phyloP scores from a whole-genome alignment of 495 filamentous ascomycete species.

The Filosporella fistucella region DNA sequence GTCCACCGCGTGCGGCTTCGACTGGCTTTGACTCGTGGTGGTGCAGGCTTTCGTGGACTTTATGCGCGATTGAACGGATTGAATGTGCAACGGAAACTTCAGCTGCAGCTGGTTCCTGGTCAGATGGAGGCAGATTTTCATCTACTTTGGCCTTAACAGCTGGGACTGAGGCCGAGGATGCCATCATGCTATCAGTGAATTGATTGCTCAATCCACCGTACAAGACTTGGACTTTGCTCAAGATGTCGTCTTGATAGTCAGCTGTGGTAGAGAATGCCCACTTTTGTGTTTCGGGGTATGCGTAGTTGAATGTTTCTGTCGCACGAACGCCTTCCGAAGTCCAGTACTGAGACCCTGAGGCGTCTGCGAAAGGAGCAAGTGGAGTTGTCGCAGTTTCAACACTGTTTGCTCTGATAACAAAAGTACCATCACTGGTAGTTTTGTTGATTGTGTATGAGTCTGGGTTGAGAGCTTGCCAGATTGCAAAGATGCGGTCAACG shows the following conservation, averaged over 20 bases:
- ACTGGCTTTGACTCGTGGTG: no score
- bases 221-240: constrained; percentile 7
- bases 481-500: constrained; percentile 65
- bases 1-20: background rate
- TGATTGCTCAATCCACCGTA: constrained; percentile 17
- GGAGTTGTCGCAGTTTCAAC: constrained; percentile 33
- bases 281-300: constrained; percentile 49
- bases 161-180: background rate
- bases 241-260: constrained; percentile 13
- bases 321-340: constrained; percentile 11
- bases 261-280: constrained; percentile 12
- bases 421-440: constrained; percentile 41
- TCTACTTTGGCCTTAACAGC: background rate
- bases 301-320: constrained; percentile 49
- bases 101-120: background rate
- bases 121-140: background rate
- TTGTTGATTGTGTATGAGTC: constrained; percentile 47
- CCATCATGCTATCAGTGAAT: constrained; percentile 1
- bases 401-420: constrained; percentile 40
- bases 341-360: constrained; percentile 37
- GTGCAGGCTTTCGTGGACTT: constrained; percentile 1
- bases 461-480: constrained; percentile 70
- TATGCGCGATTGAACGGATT: constrained; percentile 5
- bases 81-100: constrained; percentile 3
- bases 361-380: constrained; percentile 38